Base-by-base conservation (phyloP, 208 protist genomes). In the Acanthamoeba triangularis region DNA sequence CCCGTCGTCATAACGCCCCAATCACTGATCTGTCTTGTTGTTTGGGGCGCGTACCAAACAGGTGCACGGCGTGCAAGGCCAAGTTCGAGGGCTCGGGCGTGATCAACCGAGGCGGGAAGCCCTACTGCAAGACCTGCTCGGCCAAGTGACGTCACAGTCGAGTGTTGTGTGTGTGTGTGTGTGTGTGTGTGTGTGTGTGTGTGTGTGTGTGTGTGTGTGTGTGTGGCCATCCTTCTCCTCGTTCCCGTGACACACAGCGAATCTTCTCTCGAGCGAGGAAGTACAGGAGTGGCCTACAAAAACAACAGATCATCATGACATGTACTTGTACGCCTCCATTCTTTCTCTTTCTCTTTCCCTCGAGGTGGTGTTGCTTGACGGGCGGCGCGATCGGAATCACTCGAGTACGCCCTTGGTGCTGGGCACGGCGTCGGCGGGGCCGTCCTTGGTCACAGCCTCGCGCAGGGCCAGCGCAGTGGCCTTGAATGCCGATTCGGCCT, bases 401-500 rank as follows among this genome's bases (percentile, higher is more conserved):
- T 93, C 33, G 28, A 93, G 67, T 3, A 96, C 96, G 54, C 96
- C 96, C 93, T 96, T 96, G 94, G 96, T 96, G 84, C 96, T 96
- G 59, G 80, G 94, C 18, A 95, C 54, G 28, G 80, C 41, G 65
- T 93, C 95, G 63, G 91, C 92, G 16, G 59, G 52, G 18, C 82
- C 82, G 96, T 97, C 96, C n/a, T 93, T 95, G 25, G 95, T 95
- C 72, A 97, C 76, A 2, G 97, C 97, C 7, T 95, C 37, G 35
- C 97, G 94, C 3, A 98, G 69, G 28, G 98, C 97, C 16, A 98
- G 16, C 23, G 97, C 98, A 2, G 96, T 65, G 30, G 98, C 98
- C 90, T 98, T 98, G 96, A 98, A 98, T 5, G 97, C 94, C n/a
- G 97, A 96, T 74, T 98, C 98, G 10, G 97, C 96, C 78, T 72